Evolutionary conservation across 257 asterid species (phyloP).

Genomic region (Nemophila menziesii): DNA sequence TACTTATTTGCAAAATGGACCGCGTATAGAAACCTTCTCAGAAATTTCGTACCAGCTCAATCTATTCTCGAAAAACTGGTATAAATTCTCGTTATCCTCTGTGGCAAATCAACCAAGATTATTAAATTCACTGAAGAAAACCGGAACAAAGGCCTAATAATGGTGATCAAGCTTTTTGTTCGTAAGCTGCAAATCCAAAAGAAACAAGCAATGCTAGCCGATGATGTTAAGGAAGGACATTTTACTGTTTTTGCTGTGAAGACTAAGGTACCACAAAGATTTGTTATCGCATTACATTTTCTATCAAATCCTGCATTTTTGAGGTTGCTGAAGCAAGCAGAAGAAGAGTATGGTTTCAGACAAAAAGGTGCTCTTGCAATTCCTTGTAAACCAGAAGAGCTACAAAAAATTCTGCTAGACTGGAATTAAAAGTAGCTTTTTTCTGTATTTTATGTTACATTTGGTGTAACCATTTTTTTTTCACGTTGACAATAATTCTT

Average conservation of each 20-base stretch:
- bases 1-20: constrained; percentile 8
- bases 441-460: too few relatives aligned
- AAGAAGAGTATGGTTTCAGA: constrained; percentile 22
- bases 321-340: constrained; percentile 16
- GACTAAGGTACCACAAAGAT: constrained; percentile 22
- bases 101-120: background rate
- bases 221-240: too few relatives aligned
- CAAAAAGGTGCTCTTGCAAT: constrained; percentile 22
- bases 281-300: constrained; percentile 15
- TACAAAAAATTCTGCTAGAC: constrained; percentile 23
- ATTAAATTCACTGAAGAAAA: background rate
- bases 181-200: constrained; percentile 13
- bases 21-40: constrained; percentile 17
- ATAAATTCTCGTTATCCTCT: constrained; percentile 16
- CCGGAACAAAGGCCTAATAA: too few relatives aligned
- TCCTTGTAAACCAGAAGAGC: constrained; percentile 31
- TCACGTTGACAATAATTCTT: too few relatives aligned
- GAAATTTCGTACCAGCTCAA: constrained; percentile 36
- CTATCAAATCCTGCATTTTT: constrained; percentile 19
- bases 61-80: background rate
- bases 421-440: too few relatives aligned
- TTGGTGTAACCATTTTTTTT: too few relatives aligned
- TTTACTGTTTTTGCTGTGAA: too few relatives aligned
- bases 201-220: too few relatives aligned
- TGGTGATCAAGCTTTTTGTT: constrained; percentile 8